phyloP scores from a whole-genome alignment of 2,329 filamentous ascomycete species.

The Amauroascus niger region DNA sequence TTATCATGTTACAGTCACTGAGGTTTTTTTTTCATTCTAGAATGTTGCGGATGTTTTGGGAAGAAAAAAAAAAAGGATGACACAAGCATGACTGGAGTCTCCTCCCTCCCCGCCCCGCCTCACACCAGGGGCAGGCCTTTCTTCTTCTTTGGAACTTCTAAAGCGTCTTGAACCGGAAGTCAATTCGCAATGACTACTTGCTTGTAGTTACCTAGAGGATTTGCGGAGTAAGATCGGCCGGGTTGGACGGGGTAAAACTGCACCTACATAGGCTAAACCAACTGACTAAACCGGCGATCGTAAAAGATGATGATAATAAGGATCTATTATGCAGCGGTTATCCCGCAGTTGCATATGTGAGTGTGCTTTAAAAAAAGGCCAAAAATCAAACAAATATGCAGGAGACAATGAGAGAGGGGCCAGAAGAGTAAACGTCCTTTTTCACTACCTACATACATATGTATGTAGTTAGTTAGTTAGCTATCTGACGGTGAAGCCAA shows the following conservation, averaged over 20 bases:
- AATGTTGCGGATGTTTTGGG: neutral
- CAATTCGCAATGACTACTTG: no score
- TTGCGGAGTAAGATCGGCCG: neutral
- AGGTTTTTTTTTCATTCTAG: neutral
- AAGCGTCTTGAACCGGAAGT: no score
- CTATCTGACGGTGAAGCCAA: no score
- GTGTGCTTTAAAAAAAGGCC: neutral
- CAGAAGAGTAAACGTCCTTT: neutral
- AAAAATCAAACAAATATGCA: neutral
- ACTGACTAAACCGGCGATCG: neutral
- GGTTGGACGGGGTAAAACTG: neutral
- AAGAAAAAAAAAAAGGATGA: neutral
- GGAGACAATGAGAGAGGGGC: neutral
- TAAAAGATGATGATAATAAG: neutral
- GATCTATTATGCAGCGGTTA: constrained; percentile 7
- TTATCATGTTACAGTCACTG: neutral
- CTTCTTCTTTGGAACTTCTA: no score
- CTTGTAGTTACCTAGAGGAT: no score
- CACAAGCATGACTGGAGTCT: no score
- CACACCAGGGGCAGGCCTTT: no score
- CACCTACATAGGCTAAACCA: no score
- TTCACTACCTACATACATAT: no score
- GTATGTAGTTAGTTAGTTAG: no score
- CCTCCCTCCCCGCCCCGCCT: no score
- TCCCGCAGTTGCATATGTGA: constrained; percentile 1